Conservation (phyloP, 2,329 filamentous ascomycete genomes). For the Elsinoe batatas region DNA sequence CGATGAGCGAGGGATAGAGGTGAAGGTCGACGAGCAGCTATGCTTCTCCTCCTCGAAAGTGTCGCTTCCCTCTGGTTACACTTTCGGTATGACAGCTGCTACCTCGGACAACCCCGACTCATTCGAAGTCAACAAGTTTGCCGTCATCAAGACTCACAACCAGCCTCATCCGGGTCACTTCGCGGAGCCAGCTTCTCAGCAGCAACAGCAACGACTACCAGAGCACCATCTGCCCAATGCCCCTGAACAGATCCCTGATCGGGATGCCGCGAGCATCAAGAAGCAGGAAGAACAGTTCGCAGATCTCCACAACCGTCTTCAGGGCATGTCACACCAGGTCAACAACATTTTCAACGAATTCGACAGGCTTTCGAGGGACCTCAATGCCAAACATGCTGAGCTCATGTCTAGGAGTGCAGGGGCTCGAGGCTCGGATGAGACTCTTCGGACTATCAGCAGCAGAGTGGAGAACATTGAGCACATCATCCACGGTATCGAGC, state of each 20-base stretch:
- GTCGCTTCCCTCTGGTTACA: slow-evolving; percentile 65
- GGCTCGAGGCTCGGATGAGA: slow-evolving; percentile 5
- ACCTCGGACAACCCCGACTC: slow-evolving; percentile 88
- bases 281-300: slow-evolving; percentile 55
- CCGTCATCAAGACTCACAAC: slow-evolving; percentile 46
- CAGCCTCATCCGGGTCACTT: slow-evolving; percentile 20
- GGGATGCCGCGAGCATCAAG: slow-evolving; percentile 29
- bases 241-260: slow-evolving; percentile 32
- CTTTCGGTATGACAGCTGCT: slow-evolving; percentile 77
- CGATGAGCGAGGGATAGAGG: slow-evolving; percentile 55
- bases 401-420: slow-evolving; percentile 23
- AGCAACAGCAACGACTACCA: not conserved
- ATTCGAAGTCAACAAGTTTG: slow-evolving; percentile 84
- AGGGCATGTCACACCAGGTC: slow-evolving; percentile 60
- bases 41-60: slow-evolving; percentile 81
- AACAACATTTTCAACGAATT: slow-evolving; percentile 51
- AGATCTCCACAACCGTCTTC: slow-evolving; percentile 77
- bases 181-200: slow-evolving; percentile 15
- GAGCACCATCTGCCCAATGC: slow-evolving; percentile 31
- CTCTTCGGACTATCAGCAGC: slow-evolving; percentile 24
- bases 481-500: slow-evolving; percentile 40
- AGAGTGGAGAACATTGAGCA: slow-evolving; percentile 46
- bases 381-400: slow-evolving; percentile 50
- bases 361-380: slow-evolving; percentile 40
- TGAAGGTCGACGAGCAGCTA: slow-evolving; percentile 65